These are phyloP conservation scores for Obelidium mucronatum DNA, from an alignment of 192 early-diverging fungal genomes.

Conservation along the genomic window DNA sequence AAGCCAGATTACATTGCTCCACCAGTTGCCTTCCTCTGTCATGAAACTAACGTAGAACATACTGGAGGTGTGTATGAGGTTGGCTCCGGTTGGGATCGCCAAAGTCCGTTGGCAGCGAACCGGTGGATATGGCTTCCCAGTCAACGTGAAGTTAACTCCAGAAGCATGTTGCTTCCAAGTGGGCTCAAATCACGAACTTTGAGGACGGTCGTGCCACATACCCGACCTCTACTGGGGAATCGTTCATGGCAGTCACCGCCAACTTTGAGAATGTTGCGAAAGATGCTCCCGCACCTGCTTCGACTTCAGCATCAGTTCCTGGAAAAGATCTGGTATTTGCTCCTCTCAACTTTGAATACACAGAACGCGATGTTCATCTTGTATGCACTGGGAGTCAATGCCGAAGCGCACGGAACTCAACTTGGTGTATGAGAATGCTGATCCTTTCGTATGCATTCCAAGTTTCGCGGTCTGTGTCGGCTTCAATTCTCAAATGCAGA, in stretches of 20 bases:
- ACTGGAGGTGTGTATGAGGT: slow-evolving; percentile 72
- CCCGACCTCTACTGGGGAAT: slow-evolving; percentile 78
- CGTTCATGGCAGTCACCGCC: slow-evolving; percentile 81
- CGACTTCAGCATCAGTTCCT: slow-evolving; percentile 1
- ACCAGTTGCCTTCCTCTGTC: slow-evolving; percentile 90
- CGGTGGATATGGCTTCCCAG: slow-evolving; percentile 92
- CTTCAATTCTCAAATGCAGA: slow-evolving; percentile 70
- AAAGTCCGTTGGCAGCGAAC: slow-evolving; percentile 93
- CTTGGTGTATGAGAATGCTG: slow-evolving; percentile 92
- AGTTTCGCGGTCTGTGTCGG: slow-evolving; percentile 91
- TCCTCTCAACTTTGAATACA: slow-evolving; percentile 72
- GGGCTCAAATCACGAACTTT: slow-evolving; percentile 88
- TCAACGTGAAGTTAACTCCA: slow-evolving; percentile 78
- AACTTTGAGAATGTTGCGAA: slow-evolving; percentile 76
- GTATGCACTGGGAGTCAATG: slow-evolving; percentile 95
- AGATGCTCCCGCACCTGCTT: slow-evolving; percentile 18
- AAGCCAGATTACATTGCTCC: slow-evolving; percentile 98
- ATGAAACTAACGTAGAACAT: slow-evolving; percentile 79
- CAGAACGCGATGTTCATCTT: slow-evolving; percentile 90
- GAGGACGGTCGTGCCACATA: slow-evolving; percentile 94
- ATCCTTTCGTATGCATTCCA: slow-evolving; percentile 85
- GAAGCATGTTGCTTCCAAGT: slow-evolving; percentile 85
- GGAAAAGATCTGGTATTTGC: slow-evolving; percentile 52
- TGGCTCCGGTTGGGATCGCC: slow-evolving; percentile 66
- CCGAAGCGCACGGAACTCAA: slow-evolving; percentile 83